phyloP scores from a whole-genome alignment of 106 monocot species.

The Acorus calamus region DNA sequence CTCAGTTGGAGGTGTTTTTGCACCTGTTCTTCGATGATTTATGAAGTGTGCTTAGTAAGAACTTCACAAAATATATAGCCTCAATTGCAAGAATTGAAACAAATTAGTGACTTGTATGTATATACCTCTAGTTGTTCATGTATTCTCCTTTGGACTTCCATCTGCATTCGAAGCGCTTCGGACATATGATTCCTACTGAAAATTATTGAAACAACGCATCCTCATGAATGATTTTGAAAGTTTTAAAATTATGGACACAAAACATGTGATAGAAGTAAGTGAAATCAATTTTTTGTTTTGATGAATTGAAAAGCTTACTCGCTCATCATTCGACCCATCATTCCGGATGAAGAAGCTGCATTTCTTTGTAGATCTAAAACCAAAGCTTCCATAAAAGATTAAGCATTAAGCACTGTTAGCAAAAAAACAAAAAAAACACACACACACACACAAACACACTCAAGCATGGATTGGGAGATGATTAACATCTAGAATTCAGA shows the following conservation, averaged over 20 bases:
- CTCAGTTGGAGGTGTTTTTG: too few species aligned
- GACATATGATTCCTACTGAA: conserved; percentile 55
- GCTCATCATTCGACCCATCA: conserved; percentile 54
- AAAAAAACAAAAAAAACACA: not conserved
- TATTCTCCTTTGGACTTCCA: conserved; percentile 82
- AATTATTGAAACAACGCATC: conserved; percentile 5
- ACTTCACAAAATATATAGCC: too few species aligned
- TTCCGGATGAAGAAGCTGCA: conserved; percentile 47
- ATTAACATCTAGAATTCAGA: too few species aligned
- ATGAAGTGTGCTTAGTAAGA: too few species aligned
- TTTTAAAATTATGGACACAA: not conserved
- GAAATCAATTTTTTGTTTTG: too few species aligned
- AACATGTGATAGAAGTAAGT: not conserved
- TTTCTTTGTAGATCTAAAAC: conserved; percentile 57
- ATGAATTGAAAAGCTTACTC: conserved; percentile 32
- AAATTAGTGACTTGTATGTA: not conserved
- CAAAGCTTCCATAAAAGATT: conserved; percentile 6
- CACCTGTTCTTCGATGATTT: too few species aligned
- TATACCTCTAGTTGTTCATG: conserved; percentile 80
- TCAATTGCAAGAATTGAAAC: not conserved
- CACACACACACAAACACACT: not conserved
- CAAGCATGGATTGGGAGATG: not conserved
- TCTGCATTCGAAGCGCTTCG: conserved; percentile 70
- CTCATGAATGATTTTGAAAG: not conserved
- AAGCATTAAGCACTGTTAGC: too few species aligned